phyloP scores from a whole-genome alignment of 208 protist genomes.

The Balamuthia mandrillaris region DNA sequence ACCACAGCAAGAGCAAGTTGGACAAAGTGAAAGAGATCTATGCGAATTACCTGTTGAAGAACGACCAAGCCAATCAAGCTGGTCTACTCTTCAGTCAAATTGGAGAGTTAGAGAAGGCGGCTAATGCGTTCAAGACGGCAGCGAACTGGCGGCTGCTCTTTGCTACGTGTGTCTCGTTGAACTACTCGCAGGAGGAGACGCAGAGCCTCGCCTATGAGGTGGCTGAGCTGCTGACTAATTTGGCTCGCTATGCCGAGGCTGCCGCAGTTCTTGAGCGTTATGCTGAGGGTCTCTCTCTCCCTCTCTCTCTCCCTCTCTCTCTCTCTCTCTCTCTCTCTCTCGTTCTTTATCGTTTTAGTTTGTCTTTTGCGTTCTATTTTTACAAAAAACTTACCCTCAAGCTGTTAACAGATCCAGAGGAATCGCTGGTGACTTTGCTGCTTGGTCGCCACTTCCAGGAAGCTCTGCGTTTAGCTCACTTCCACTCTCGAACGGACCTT shows the following conservation, averaged over 20 bases:
- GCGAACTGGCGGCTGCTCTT: constrained; percentile 30
- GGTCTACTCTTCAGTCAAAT: constrained; percentile 35
- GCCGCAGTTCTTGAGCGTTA: not conserved
- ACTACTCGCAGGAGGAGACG: not conserved
- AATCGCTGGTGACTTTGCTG: not conserved
- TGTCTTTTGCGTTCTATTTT: too few species aligned
- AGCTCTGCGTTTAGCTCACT: not conserved
- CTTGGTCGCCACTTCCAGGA: not conserved
- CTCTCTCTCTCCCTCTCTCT: not conserved
- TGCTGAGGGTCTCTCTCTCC: not conserved
- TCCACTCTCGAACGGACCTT: too few species aligned
- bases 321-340: not conserved
- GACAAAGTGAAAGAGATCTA: constrained; percentile 9
- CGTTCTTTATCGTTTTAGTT: too few species aligned
- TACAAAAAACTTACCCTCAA: not conserved
- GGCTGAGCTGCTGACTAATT: constrained; percentile 21
- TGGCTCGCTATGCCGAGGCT: not conserved
- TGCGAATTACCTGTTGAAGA: constrained; percentile 3
- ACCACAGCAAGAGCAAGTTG: not conserved
- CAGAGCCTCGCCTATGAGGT: not conserved
- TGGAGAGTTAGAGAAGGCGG: constrained; percentile 14
- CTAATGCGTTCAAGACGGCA: constrained; percentile 29
- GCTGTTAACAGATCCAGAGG: not conserved
- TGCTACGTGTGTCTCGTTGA: not conserved
- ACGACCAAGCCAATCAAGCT: constrained; percentile 19